These are phyloP conservation scores for Cudoniella acicularis DNA, from an alignment of 495 filamentous ascomycete genomes.

Conservation along the genomic window DNA sequence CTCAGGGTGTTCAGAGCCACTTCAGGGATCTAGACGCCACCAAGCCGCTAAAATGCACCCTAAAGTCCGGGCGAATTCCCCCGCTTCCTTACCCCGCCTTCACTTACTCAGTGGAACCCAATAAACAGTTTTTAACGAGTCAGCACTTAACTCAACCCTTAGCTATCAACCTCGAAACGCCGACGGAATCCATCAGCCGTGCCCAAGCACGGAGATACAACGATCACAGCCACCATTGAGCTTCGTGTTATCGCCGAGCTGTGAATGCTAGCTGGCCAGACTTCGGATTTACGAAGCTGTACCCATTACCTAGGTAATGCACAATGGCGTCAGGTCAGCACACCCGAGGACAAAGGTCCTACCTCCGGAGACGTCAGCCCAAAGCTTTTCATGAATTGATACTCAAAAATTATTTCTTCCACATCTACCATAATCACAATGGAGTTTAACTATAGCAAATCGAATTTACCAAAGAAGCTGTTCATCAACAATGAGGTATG, in stretches of 20 bases:
- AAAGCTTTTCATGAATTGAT: background rate
- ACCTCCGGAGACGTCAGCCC: no score
- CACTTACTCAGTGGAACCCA: background rate
- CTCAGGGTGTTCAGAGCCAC: background rate
- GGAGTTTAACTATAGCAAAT: slow-evolving; percentile 31
- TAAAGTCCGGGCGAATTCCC: background rate
- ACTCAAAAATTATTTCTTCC: background rate
- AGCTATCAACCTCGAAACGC: background rate
- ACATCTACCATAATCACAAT: background rate
- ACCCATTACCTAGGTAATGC: background rate
- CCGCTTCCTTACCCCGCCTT: background rate
- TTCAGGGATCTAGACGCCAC: background rate
- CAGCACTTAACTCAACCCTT: background rate
- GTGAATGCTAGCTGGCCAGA: background rate
- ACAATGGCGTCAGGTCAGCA: background rate
- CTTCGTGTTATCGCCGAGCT: background rate
- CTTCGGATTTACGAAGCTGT: background rate
- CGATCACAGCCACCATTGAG: background rate
- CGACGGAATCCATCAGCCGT: background rate
- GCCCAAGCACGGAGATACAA: background rate
- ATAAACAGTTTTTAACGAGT: background rate
- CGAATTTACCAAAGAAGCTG: slow-evolving; percentile 36
- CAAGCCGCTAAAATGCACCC: background rate
- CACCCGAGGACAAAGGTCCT: no score
- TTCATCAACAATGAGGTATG: slow-evolving; percentile 43